Conservation (phyloP, 768 basidiomycete genomes). For the Fomitopsis serialis region DNA sequence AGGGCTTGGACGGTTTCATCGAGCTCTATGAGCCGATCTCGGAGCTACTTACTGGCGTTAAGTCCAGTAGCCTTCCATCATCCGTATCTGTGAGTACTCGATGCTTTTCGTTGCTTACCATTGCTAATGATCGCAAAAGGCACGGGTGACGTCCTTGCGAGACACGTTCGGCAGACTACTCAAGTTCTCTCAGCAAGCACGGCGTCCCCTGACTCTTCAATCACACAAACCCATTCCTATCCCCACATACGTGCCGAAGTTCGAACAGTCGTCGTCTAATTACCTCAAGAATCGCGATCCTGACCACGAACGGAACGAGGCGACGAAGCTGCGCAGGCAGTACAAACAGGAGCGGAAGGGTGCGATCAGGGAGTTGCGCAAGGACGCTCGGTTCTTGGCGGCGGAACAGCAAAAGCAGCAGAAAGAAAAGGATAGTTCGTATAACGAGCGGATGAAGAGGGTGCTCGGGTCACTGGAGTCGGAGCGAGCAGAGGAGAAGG, state of each 20-base stretch:
- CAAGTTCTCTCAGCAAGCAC: slow-evolving; percentile 65
- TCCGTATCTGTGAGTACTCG: slow-evolving; percentile 49
- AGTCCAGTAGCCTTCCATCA: slow-evolving; percentile 40
- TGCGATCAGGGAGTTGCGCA: slow-evolving; percentile 91
- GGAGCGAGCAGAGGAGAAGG: slow-evolving; percentile 94
- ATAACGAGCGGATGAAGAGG: slow-evolving; percentile 79
- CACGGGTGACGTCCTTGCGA: slow-evolving; percentile 35
- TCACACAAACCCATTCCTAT: slow-evolving; percentile 96
- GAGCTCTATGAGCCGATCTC: slow-evolving; percentile 76
- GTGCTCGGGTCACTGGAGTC: slow-evolving; percentile 73
- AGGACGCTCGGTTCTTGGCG: slow-evolving; percentile 92
- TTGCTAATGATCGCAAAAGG: slow-evolving; percentile 31
- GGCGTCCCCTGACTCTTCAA: slow-evolving; percentile 80
- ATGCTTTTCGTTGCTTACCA: slow-evolving; percentile 3
- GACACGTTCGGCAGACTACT: slow-evolving; percentile 58
- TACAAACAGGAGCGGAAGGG: slow-evolving; percentile 97
- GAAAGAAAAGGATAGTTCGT: slow-evolving; percentile 75
- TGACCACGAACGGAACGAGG: slow-evolving; percentile 85
- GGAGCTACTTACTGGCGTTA: slow-evolving; percentile 49
- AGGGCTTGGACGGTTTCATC: slow-evolving; percentile 73
- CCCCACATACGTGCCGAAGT: slow-evolving; percentile 89
- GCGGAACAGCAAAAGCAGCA: slow-evolving; percentile 81
- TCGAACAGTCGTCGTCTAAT: slow-evolving; percentile 70
- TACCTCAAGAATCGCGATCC: slow-evolving; percentile 83
- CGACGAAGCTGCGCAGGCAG: slow-evolving; percentile 77